phyloP scores from a whole-genome alignment of 2,329 filamentous ascomycete species.

The Colletotrichum eleusines region DNA sequence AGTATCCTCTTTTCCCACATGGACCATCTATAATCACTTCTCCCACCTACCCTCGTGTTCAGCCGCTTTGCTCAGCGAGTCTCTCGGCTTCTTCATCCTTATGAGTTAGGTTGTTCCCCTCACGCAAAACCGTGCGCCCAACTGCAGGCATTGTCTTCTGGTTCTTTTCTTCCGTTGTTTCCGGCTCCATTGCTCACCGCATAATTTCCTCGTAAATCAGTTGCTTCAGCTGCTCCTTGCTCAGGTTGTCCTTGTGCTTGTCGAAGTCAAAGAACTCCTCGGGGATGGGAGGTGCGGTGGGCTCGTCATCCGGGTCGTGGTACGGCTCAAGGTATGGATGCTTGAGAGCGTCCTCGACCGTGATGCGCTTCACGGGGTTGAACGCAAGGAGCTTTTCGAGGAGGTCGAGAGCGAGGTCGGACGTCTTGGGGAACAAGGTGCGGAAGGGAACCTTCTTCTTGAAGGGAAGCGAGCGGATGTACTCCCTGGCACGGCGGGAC shows the following conservation, averaged over 20 bases:
- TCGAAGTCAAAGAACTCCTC: constrained; percentile 99
- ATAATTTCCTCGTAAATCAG: constrained; percentile 98
- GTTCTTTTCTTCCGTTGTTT: constrained; percentile 7
- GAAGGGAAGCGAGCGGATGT: constrained; percentile 97
- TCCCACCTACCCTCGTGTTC: not conserved
- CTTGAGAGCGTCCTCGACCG: constrained; percentile 95
- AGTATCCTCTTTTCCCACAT: constrained; percentile 4
- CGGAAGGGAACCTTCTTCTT: constrained; percentile 99
- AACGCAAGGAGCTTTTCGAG: constrained; percentile 97
- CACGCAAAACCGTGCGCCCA: not conserved
- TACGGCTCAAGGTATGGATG: constrained; percentile 99
- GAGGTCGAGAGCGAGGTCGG: constrained; percentile 92
- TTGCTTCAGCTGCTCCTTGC: constrained; percentile 97
- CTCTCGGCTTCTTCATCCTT: constrained; percentile 7
- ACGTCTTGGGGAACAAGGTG: constrained; percentile 98
- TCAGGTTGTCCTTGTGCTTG: constrained; percentile 99
- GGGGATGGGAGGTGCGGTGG: constrained; percentile 94
- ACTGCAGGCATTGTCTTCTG: not conserved
- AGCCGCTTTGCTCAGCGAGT: constrained; percentile 2
- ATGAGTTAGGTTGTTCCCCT: not conserved
- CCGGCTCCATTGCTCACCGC: constrained; percentile 55
- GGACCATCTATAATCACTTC: constrained; percentile 23
- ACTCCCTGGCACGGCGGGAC: constrained; percentile 94
- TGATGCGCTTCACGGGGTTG: constrained; percentile 98
- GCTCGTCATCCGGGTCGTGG: constrained; percentile 98